Evolutionary conservation across 2,329 filamentous ascomycete species (phyloP), one percentile per base, ranked within the genome.

Genomic region (Talaromyces piceae): DNA sequence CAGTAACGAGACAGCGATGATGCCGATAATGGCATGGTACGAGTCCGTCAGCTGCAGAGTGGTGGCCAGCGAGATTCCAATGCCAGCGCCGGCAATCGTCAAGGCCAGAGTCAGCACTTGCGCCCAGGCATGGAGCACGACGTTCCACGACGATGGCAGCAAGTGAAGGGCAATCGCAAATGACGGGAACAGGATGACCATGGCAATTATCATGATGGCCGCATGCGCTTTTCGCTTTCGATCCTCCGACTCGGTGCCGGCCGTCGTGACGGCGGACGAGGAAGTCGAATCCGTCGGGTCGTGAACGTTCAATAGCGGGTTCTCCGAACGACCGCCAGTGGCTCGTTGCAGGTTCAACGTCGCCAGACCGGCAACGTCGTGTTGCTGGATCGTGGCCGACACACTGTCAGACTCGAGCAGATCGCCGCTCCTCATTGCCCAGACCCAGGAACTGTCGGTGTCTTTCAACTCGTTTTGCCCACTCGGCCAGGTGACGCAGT

Each of bases 21-120:
- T 70, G n/a, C 79, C 79, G 47, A 82, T 77, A 56, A 79, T 70
- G 1, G 75, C 68, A 55, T 82, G 79, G 41, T 74, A 65, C 41
- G 66, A 60, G 44, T 65, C 52, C 8, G 76, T 52, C 51, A 72
- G 49, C 11, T 59, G 56, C 20, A 72, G 56, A 12, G 71, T 61
- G 1, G 59, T 65, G 2, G 73, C 77, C 12, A 81, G 61, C 25
- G 72, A 73, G 39, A 81, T 63, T 4, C 79, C 79, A 0, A 81
- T 58, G 2, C 73, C 77, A 43, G 78, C 70, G 0, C 73, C 78
- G 1, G 68, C 71, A 48, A 77, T 70, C 50, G 69, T 74, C 28
- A 79, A 54, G 8, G 73, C 47, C 50, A 79, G 72, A 2, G 72
- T 72, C 43, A 79, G 62, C 2, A 74, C 49, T 57, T 82, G 79